phyloP scores from a whole-genome alignment of 2,329 filamentous ascomycete species.

The Spiromastix sp. region DNA sequence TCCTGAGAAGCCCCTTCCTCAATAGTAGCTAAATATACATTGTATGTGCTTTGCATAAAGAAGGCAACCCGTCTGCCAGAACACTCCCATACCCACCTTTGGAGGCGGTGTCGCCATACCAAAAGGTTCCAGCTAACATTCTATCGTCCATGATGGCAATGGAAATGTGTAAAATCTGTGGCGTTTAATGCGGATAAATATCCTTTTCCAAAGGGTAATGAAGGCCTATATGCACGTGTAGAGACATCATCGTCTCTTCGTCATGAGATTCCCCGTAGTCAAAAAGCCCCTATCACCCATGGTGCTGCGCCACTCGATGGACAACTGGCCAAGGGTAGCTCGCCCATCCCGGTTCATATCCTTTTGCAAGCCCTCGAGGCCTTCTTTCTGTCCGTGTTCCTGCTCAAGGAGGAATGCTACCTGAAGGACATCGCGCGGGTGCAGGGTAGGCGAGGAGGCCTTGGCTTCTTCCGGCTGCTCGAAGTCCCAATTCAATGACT shows the following conservation, averaged over 20 bases:
- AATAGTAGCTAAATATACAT: no score
- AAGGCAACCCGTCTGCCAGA: no score
- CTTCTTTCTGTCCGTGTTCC: constrained; percentile 35
- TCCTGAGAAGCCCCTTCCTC: no score
- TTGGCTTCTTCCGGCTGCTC: constrained; percentile 21
- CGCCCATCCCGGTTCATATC: constrained; percentile 41
- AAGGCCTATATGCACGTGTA: no score
- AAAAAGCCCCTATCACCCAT: constrained; percentile 86
- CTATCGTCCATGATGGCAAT: no score
- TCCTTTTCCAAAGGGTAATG: no score
- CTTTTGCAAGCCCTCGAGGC: constrained; percentile 40
- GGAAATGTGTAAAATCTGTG: no score
- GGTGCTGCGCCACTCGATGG: constrained; percentile 76
- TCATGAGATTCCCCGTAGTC: constrained; percentile 68
- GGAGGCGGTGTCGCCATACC: no score
- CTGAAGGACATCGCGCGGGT: constrained; percentile 54
- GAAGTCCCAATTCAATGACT: constrained; percentile 46
- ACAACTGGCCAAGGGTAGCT: constrained; percentile 66
- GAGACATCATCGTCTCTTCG: constrained; percentile 27
- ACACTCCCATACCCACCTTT: no score
- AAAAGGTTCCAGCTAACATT: no score
- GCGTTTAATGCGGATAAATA: no score
- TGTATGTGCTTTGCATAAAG: no score
- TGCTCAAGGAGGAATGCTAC: constrained; percentile 54
- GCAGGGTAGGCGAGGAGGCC: constrained; percentile 38